Evolutionary conservation across 345 rosid species (phyloP), one percentile per base, ranked within the genome.

Genomic region (Gossypium thurberi): DNA sequence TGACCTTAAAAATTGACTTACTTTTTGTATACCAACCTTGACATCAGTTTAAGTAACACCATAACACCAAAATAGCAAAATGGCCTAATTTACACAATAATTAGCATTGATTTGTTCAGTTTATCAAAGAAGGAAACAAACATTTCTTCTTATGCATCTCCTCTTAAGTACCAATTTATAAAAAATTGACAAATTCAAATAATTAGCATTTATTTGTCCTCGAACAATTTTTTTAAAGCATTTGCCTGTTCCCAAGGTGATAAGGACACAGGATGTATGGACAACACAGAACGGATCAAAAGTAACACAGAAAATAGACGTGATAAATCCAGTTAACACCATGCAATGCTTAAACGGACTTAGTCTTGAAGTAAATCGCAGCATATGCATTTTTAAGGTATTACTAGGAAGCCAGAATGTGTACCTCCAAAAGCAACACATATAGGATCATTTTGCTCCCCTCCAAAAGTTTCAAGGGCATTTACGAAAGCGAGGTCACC

Each of bases 391-490:
- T 56, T 67, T 23, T 9, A 56, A 25, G 28, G 51, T 43, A 51
- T 46, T 43, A 55, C 12, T 13, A 53, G 65, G 50, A 66, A 72
- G 53, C 33, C 17, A 61, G 47, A 69, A 62, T 2, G 28, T n/a
- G 1, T 71, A 90, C 93, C 93, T 82, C 93, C 96, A 75, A 90
- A 84, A 69, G 96, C 89, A 80, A 88, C 87, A 78, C 89, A 80
- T 25, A 87, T 68, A 53, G 91, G 91, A 84, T 91, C 93, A 77
- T 79, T 83, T 71, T 86, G 91, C 20, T 91, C 93, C 20, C 93
- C 91, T 15, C 91, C 89, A 61, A 91, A 91, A 65, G 79, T 65
- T 80, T 91, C 96, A 63, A 91, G 90, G 71, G 96, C 89, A 80
- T 81, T 85, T 26, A 85, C 88, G 72, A 91, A 91, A 50, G 81